Conservation (phyloP, 192 early-diverging fungal genomes). For the Dimargaris xerosporica region DNA sequence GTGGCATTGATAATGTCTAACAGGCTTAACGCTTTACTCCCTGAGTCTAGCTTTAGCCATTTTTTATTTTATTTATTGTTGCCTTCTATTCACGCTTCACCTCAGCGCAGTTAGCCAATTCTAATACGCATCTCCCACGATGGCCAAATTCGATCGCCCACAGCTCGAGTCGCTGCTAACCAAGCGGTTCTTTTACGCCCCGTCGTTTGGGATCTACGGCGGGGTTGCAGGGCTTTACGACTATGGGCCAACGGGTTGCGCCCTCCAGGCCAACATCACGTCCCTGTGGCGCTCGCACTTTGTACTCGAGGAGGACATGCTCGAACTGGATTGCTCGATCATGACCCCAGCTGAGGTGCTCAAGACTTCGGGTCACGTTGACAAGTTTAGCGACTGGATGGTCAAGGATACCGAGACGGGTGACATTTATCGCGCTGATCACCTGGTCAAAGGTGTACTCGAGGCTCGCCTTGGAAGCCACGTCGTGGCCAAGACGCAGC, state of each 20-base stretch:
- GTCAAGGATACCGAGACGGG: slow-evolving; percentile 81
- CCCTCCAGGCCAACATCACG: slow-evolving; percentile 82
- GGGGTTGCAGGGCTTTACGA: slow-evolving; percentile 96
- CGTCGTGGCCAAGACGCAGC: slow-evolving; percentile 39
- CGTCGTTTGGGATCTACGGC: slow-evolving; percentile 89
- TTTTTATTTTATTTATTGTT: no score
- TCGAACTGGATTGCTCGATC: slow-evolving; percentile 95
- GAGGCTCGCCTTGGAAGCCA: slow-evolving; percentile 83
- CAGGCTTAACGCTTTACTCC: no score
- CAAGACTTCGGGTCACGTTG: slow-evolving; percentile 98
- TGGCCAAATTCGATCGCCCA: slow-evolving; percentile 39
- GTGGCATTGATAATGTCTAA: no score
- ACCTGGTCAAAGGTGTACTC: slow-evolving; percentile 87
- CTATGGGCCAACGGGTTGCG: slow-evolving; percentile 89
- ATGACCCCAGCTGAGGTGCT: slow-evolving; percentile 91
- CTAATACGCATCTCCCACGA: no score
- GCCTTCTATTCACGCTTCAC: no score
- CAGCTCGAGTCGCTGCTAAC: slow-evolving; percentile 58
- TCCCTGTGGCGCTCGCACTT: slow-evolving; percentile 90
- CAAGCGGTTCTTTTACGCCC: slow-evolving; percentile 94
- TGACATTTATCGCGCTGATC: slow-evolving; percentile 94
- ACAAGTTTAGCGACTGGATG: slow-evolving; percentile 98
- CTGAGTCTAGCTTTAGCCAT: no score
- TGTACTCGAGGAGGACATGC: slow-evolving; percentile 98
- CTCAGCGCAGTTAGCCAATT: no score